Evolutionary conservation across 345 rosid genomes (phyloP).

Genomic region (Abelmoschus esculentus): DNA sequence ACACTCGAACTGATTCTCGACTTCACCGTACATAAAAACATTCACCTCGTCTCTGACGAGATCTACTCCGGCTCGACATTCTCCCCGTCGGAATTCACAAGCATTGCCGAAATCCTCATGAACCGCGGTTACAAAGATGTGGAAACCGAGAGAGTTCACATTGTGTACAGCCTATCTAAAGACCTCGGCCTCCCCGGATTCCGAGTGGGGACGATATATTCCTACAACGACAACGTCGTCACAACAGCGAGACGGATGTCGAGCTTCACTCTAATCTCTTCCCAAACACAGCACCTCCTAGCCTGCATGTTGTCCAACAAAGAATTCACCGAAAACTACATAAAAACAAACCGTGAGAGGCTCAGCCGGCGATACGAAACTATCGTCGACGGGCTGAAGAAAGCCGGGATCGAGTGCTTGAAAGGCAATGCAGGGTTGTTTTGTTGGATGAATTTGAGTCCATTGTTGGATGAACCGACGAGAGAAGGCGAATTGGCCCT

Average conservation of each 20-base stretch:
- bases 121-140: conserved; percentile 17
- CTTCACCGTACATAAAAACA: conserved; percentile 58
- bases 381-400: conserved; percentile 57
- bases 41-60: conserved; percentile 84
- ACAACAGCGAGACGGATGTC: conserved; percentile 88
- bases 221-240: conserved; percentile 78
- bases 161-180: conserved; percentile 89
- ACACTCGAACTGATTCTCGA: conserved; percentile 61
- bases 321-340: conserved; percentile 49
- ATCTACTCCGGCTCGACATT: conserved; percentile 89
- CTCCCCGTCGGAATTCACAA: conserved; percentile 58
- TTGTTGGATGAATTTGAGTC: conserved; percentile 90
- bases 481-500: conserved; percentile 61
- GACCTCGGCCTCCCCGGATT: conserved; percentile 98
- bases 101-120: conserved; percentile 69
- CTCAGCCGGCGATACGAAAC: conserved; percentile 52
- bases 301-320: conserved; percentile 71
- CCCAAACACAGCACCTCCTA: conserved; percentile 80
- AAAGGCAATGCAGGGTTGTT: conserved; percentile 86
- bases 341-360: conserved; percentile 63
- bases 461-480: conserved; percentile 42
- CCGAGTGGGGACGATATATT: conserved; percentile 85
- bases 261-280: conserved; percentile 83
- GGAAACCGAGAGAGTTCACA: conserved; percentile 69
- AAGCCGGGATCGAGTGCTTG: conserved; percentile 71